phyloP scores from a whole-genome alignment of 768 basidiomycete genomes.

The Sarcodon aspratus region DNA sequence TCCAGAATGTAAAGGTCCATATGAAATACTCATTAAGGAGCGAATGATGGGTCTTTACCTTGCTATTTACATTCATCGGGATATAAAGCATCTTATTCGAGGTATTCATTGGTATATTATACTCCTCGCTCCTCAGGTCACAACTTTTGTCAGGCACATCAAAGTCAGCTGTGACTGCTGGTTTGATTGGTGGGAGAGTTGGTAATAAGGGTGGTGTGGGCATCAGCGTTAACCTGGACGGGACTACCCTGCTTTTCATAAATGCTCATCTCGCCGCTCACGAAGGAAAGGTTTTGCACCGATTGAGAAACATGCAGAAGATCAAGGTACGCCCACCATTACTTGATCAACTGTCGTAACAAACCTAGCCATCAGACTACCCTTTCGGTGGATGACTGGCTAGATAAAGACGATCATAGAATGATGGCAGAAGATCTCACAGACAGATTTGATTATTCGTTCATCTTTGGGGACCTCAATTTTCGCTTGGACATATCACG shows the following conservation, averaged over 20 bases:
- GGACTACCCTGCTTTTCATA: conserved; percentile 78
- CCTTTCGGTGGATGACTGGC: conserved; percentile 69
- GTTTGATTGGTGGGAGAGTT: conserved; percentile 80
- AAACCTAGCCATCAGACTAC: conserved; percentile 21
- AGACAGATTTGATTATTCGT: conserved; percentile 82
- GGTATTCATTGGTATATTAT: conserved; percentile 25
- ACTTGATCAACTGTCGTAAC: not conserved
- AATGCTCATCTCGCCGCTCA: conserved; percentile 89
- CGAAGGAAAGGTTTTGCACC: conserved; percentile 61
- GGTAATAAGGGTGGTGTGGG: conserved; percentile 93
- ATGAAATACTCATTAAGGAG: conserved; percentile 79
- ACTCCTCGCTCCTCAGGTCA: conserved; percentile 4
- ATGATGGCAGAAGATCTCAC: conserved; percentile 73
- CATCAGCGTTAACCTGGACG: conserved; percentile 75
- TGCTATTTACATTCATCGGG: conserved; percentile 64
- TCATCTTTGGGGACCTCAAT: conserved; percentile 87
- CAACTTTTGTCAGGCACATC: conserved; percentile 41
- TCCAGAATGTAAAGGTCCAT: conserved; percentile 54
- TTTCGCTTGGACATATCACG: conserved; percentile 84
- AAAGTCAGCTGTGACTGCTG: conserved; percentile 77
- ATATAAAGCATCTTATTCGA: conserved; percentile 49
- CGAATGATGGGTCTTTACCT: conserved; percentile 86
- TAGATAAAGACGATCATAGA: conserved; percentile 52
- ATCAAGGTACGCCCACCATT: conserved; percentile 50
- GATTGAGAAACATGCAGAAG: conserved; percentile 80